Evolutionary conservation across 495 filamentous ascomycete genomes (phyloP).

Genomic region (Thozetella sp.): DNA sequence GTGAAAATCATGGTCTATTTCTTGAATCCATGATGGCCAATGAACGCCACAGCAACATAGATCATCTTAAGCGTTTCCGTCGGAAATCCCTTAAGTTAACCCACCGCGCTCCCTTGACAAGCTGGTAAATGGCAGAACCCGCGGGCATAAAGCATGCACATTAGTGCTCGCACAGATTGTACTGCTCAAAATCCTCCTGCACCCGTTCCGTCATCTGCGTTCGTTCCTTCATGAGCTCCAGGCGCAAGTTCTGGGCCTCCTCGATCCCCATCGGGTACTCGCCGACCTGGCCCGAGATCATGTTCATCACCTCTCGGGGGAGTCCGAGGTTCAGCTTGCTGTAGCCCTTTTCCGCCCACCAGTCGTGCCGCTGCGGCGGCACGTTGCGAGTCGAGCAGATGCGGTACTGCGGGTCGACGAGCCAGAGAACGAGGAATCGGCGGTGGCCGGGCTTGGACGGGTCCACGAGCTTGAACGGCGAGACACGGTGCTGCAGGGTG

Average conservation of each 20-base stretch:
- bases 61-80: no score
- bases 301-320: not conserved
- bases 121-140: not conserved
- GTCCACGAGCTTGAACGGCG: slow-evolving; percentile 50
- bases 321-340: not conserved
- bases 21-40: no score
- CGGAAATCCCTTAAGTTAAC: not conserved
- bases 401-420: slow-evolving; percentile 54
- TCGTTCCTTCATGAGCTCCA: not conserved
- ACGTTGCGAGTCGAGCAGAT: slow-evolving; percentile 57
- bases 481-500: slow-evolving; percentile 49
- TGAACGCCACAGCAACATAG: no score
- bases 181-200: not conserved
- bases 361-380: slow-evolving; percentile 51
- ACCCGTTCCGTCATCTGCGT: not conserved
- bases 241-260: not conserved
- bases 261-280: not conserved
- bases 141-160: not conserved
- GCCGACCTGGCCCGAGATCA: not conserved
- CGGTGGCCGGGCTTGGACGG: slow-evolving; percentile 48
- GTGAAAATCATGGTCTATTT: no score
- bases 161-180: not conserved
- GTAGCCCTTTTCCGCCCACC: slow-evolving; percentile 34
- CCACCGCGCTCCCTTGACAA: no score
- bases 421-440: slow-evolving; percentile 60